Base-by-base conservation (phyloP, 495 filamentous ascomycete species). In the Tuber melanosporum region DNA sequence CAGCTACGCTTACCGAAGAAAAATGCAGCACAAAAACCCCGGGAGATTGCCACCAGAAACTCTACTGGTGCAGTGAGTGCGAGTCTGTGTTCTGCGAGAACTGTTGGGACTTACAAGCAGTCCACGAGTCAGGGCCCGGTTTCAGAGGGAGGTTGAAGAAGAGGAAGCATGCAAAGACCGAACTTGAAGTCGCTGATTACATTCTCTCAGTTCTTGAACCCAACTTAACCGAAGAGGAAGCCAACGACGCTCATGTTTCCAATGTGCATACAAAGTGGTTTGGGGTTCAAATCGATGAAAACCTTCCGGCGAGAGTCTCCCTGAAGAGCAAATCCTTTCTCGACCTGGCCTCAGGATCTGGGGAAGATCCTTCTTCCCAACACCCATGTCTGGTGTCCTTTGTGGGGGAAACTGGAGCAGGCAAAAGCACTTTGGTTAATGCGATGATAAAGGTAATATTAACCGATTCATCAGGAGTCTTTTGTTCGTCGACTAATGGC, bases 181-280 rank as follows among this genome's bases (percentile, higher is more conserved):
- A 82, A 26, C 47, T 78, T 32, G 77, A 72, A 4, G 71, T 82
- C 44, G 81, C 79, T 69, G 74, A 82, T 32, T 73, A 81, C 7
- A 81, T 82, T 41, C 57, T 78, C 36, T 73, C 73, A 9, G 81
- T 82, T 39, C 57, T 82, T 20, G 66, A 72, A 10, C 80, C 80
- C 9, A 74, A 76, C 19, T 62, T 52, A 46, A 71, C 81, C 26
- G 42, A 77, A 1, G 62, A 42, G 45, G 76, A 44, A 22, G 74
- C 78, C 3, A 32, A 73, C 46, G 47, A 76, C 14, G 70, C 74
- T 41, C 80, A 81, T 44, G 74, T 71, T 32, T 79, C 75, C 32
- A 82, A 81, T 41, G 77, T 81, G 9, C 73, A 74, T 69, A 82
- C 73, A 20, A 82, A 78, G 71, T 82, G 80, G 80, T 82, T 82